phyloP scores from a whole-genome alignment of 202 grass and related monocot genomes.

The Schoenoplectus triqueter region DNA sequence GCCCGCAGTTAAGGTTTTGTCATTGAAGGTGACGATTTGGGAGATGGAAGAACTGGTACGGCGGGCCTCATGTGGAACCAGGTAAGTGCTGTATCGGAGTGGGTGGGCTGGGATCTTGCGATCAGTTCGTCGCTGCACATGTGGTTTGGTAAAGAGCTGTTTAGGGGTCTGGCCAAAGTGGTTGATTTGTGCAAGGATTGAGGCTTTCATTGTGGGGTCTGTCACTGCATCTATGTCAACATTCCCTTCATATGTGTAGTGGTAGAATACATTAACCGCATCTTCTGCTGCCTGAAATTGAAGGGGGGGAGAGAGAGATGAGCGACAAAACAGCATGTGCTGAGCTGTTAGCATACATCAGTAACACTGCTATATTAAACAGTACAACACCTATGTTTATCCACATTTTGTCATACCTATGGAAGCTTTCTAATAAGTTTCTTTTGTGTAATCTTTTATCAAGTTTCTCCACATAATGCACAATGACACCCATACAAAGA shows the following conservation, averaged over 20 bases:
- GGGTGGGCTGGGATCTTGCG: constrained; percentile 82
- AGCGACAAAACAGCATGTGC: constrained; percentile 3
- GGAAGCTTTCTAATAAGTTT: constrained; percentile 11
- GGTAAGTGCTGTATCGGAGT: constrained; percentile 72
- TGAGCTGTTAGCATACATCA: constrained; percentile 7
- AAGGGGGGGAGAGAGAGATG: constrained; percentile 26
- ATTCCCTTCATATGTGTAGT: constrained; percentile 99
- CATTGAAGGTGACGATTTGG: constrained; percentile 93
- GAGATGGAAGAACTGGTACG: constrained; percentile 71
- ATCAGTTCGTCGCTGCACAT: constrained; percentile 81
- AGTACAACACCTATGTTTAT: background rate
- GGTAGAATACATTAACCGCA: constrained; percentile 98
- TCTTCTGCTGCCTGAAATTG: constrained; percentile 85
- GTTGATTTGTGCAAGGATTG: constrained; percentile 98
- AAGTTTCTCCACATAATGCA: constrained; percentile 2
- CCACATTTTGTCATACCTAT: background rate
- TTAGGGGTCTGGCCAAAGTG: constrained; percentile 99
- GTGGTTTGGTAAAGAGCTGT: constrained; percentile 90
- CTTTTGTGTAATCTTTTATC: background rate
- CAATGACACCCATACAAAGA: constrained; percentile 22
- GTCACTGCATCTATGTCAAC: constrained; percentile 96
- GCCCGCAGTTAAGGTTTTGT: constrained; percentile 70
- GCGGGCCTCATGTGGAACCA: constrained; percentile 85
- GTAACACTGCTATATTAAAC: no score
- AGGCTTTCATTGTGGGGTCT: constrained; percentile 99